Percentiles rank a stretch among this genome's conserved stretches.
These are phyloP conservation scores for Henckelia pumila DNA, from an alignment of 257 asterid species.

Conservation along the genomic window DNA sequence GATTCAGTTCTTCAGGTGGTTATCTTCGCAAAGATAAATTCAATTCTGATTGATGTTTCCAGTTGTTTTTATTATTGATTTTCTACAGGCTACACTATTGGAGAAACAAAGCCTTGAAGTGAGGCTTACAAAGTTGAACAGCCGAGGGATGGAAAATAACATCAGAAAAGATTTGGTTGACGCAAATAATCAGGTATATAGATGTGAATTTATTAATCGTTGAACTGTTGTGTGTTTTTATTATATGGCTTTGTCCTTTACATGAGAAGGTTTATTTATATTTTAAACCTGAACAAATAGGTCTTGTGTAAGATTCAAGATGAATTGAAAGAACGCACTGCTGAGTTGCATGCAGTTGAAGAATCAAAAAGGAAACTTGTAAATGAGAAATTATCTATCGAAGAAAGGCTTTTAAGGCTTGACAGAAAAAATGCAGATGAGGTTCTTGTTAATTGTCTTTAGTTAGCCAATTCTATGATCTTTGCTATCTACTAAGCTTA, in stretches of 20 bases:
- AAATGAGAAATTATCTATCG: conserved; percentile 64
- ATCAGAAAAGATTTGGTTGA: conserved; percentile 62
- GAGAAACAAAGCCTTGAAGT: conserved; percentile 73
- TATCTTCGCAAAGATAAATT: conserved; percentile 17
- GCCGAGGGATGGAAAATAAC: conserved; percentile 66
- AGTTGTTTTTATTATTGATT: conserved; percentile 30
- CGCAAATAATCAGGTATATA: conserved; percentile 70
- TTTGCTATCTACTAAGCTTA: conserved; percentile 16
- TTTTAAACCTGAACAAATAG: conserved; percentile 33
- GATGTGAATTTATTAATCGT: not conserved
- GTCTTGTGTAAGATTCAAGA: conserved; percentile 74
- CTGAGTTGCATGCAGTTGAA: conserved; percentile 70
- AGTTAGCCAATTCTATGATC: conserved; percentile 9
- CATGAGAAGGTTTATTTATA: not conserved
- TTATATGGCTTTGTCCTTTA: not conserved
- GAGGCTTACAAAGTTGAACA: conserved; percentile 60
- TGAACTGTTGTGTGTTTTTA: conserved; percentile 11
- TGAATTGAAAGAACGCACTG: conserved; percentile 61
- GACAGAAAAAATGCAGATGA: conserved; percentile 64
- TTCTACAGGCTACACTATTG: conserved; percentile 51
- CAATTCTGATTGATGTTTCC: conserved; percentile 17
- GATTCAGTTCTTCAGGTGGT: conserved; percentile 80
- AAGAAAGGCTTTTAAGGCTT: conserved; percentile 60
- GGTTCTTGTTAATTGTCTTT: conserved; percentile 32
- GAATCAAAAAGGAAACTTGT: conserved; percentile 70